Conservation (phyloP, 208 protist genomes). For the Trypanosoma congolense region DNA sequence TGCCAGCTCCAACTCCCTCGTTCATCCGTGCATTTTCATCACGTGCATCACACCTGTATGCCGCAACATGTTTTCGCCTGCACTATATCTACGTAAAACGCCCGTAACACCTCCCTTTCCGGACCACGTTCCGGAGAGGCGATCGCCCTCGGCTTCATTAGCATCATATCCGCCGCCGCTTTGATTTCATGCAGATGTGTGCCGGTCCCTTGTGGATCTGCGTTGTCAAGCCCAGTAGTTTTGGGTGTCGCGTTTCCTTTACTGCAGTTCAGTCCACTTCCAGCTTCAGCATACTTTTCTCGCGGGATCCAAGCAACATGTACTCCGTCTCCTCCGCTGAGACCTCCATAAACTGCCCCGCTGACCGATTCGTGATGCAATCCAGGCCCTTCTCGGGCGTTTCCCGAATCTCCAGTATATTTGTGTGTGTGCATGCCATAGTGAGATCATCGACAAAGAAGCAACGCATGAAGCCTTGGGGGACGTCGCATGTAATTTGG, state of each 20-base stretch:
- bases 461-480: slow-evolving; percentile 26
- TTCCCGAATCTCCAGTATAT: slow-evolving; percentile 2
- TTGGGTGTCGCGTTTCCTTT: slow-evolving; percentile 5
- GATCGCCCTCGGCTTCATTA: slow-evolving; percentile 7
- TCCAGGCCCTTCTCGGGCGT: slow-evolving; percentile 2
- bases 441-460: slow-evolving; percentile 41
- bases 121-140: slow-evolving; percentile 7
- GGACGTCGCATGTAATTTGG: slow-evolving; percentile 17
- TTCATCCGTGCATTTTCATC: no score
- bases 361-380: neutral
- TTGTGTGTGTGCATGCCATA: neutral
- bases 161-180: neutral
- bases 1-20: no score
- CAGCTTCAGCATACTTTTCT: neutral
- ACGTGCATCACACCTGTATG: no score
- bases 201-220: slow-evolving; percentile 7
- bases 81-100: slow-evolving; percentile 7
- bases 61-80: no score
- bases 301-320: slow-evolving; percentile 5
- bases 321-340: neutral
- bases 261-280: neutral
- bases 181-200: neutral
- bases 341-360: no score
- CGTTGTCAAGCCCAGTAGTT: slow-evolving; percentile 4
- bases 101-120: neutral